Evolutionary conservation across 495 filamentous ascomycete species (phyloP), one percentile per base, ranked within the genome.

Genomic region (Zalerion maritima): DNA sequence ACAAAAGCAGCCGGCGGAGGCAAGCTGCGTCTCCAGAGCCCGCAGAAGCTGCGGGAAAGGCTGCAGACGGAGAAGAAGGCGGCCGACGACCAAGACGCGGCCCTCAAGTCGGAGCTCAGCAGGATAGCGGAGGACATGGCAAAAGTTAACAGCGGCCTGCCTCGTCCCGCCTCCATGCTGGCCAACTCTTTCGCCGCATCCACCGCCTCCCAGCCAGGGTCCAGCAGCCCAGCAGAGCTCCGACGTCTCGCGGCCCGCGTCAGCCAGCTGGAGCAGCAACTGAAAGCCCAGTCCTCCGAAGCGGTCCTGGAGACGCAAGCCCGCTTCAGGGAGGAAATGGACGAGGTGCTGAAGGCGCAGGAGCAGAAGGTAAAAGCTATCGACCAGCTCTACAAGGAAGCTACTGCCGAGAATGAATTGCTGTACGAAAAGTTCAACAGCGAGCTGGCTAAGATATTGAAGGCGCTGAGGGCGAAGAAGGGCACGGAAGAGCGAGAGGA

Each of bases 391-490:
- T 89, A 91, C 54, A 80, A 83, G 35, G 79, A 93, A 42, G 71
- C 75, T 11, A 87, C 74, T 44, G 81, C 81, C 0, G 89, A 96
- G 59, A 97, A 94, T 39, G 87, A 94, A 53, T 71, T 89, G 27
- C 62, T 94, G 21, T 94, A 94, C 49, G 81, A 86, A 40, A 79
- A 77, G 38, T 94, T 94, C 59, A 94, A 94, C 40, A 66, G 71
- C 14, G 89, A 97, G 47, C 55, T 97, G 26, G 79, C 69, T 30
- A 85, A 81, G 60, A 77, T 94, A 31, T 62, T 81, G 12, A 76
- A 69, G 43, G 78, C 74, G 6, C 64, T 89, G 19, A 69, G 62
- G 50, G 60, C 60, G 10, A 78, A 76, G 43, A n/a, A n/a, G n/a
- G 64, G 66, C 4, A 73, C 77, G 14, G 77, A 75, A 21, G 79